A percentile compares a stretch with the other conserved stretches of the same genome.
Evolutionary conservation across 768 basidiomycete species (phyloP).

Genomic region (Psilocybe sp.): DNA sequence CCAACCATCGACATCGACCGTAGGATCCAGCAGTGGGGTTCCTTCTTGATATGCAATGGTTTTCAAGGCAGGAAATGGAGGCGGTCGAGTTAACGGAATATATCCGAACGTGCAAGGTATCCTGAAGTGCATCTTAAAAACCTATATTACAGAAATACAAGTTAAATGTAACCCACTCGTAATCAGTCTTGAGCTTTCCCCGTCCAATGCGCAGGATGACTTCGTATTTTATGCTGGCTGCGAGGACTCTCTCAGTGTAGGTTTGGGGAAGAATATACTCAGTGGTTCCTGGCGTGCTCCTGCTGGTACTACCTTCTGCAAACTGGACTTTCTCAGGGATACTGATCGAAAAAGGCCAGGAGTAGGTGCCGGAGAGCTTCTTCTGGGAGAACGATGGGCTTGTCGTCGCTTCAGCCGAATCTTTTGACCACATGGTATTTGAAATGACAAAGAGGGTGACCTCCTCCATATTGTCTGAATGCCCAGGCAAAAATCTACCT

Average conservation of each 20-base stretch:
- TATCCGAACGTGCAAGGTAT: slow-evolving; percentile 27
- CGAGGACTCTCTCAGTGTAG: slow-evolving; percentile 36
- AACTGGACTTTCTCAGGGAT: slow-evolving; percentile 32
- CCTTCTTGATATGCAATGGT: slow-evolving; percentile 35
- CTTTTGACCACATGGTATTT: slow-evolving; percentile 34
- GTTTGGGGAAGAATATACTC: slow-evolving; percentile 34
- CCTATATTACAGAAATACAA: neutral
- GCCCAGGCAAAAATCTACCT: neutral
- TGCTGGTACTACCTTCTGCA: slow-evolving; percentile 18
- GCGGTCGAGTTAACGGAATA: slow-evolving; percentile 28
- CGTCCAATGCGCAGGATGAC: slow-evolving; percentile 25
- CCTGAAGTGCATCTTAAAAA: slow-evolving; percentile 13
- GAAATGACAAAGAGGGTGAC: slow-evolving; percentile 30
- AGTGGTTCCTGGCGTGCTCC: slow-evolving; percentile 13
- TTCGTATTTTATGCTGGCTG: slow-evolving; percentile 34
- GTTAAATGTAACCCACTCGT: slow-evolving; percentile 22
- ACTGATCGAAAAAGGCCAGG: slow-evolving; percentile 35
- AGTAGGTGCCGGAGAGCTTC: slow-evolving; percentile 32
- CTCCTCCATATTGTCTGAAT: neutral
- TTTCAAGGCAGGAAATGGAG: slow-evolving; percentile 28
- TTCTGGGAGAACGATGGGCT: slow-evolving; percentile 10
- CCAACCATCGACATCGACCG: slow-evolving; percentile 41
- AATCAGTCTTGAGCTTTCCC: slow-evolving; percentile 26
- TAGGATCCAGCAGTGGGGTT: slow-evolving; percentile 32
- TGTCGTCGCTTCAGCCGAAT: slow-evolving; percentile 23